These are phyloP conservation scores for Gracilariopsis chorda DNA, from an alignment of 23 red algal genomes.

Conservation along the genomic window DNA sequence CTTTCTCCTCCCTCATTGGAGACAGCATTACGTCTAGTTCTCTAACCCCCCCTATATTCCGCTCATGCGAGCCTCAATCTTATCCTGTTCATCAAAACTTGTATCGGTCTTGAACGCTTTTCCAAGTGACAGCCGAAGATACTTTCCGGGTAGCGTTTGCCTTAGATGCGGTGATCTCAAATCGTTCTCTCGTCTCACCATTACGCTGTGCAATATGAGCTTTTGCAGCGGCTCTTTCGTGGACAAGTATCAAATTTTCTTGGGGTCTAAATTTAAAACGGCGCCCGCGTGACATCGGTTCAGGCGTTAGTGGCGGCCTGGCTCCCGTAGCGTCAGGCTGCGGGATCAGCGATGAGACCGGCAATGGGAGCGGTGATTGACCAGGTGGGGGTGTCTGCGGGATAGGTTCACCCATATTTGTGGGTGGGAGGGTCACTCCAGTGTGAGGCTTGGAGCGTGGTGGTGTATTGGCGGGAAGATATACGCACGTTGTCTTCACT, in stretches of 20 bases:
- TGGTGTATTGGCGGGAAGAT: too few species aligned
- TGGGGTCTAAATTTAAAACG: neutral
- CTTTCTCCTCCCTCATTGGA: neutral
- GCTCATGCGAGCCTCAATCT: neutral
- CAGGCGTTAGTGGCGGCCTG: too few species aligned
- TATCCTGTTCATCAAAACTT: neutral
- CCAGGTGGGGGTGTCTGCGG: too few species aligned
- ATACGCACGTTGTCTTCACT: too few species aligned
- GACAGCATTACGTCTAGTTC: neutral
- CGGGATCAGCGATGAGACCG: too few species aligned
- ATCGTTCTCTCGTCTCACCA: neutral
- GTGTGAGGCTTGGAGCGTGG: too few species aligned
- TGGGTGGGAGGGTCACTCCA: too few species aligned
- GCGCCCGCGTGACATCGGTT: too few species aligned
- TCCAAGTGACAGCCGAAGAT: neutral
- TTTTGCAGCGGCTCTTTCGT: neutral
- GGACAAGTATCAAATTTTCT: neutral
- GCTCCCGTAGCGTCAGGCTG: too few species aligned
- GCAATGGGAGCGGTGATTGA: too few species aligned
- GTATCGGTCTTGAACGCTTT: neutral
- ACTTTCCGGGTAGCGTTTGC: neutral
- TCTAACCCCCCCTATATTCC: neutral
- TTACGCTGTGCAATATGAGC: neutral
- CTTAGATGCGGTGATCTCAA: neutral
- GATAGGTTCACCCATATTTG: too few species aligned